Conservation (phyloP, 306 rosid species). For the Dalbergia cochinchinensis region DNA sequence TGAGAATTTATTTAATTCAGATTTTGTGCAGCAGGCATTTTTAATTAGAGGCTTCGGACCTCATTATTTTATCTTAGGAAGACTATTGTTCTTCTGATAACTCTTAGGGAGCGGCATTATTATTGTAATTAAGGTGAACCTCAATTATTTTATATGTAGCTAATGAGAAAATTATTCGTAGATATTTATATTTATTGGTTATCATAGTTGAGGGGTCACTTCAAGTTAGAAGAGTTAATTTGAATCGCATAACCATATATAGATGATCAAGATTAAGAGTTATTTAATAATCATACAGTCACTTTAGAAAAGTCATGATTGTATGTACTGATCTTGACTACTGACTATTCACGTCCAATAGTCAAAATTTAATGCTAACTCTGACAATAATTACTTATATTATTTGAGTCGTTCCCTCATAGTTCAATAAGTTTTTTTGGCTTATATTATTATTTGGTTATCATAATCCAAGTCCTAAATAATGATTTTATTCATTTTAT, state of each 20-base stretch:
- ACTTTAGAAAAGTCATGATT: too few relatives aligned
- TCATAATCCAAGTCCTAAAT: neutral
- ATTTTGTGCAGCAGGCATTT: neutral
- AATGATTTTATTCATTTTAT: neutral
- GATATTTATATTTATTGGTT: neutral
- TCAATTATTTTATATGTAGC: neutral
- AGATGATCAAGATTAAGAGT: too few relatives aligned
- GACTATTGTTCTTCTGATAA: neutral
- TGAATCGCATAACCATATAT: too few relatives aligned
- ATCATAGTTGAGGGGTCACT: neutral
- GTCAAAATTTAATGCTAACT: too few relatives aligned
- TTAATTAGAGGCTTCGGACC: neutral
- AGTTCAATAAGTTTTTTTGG: neutral
- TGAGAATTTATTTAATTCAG: constrained; percentile 4
- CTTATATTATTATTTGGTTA: neutral
- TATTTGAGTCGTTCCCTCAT: too few relatives aligned
- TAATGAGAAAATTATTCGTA: neutral
- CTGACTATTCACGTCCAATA: too few relatives aligned
- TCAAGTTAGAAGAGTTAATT: too few relatives aligned
- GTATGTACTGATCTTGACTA: too few relatives aligned
- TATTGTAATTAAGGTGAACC: too few relatives aligned
- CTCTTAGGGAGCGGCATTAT: neutral
- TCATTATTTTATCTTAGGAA: neutral
- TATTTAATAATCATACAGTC: too few relatives aligned
- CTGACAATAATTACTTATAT: too few relatives aligned